Evolutionary conservation across 1,284 basidiomycete genomes (phyloP).

Genomic region (Ustilago nuda): DNA sequence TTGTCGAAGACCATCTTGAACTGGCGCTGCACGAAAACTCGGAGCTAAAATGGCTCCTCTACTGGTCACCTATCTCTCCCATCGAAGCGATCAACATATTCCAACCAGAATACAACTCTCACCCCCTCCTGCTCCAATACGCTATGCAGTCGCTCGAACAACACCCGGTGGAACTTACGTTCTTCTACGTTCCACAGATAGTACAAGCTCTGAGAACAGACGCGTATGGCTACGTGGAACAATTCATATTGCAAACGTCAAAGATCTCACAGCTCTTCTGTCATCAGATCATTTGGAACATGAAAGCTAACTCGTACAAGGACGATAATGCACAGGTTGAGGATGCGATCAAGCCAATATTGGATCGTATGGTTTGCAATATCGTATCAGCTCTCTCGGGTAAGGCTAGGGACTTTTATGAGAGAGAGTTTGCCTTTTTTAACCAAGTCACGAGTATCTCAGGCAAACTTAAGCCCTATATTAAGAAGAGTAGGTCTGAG

Average conservation of each 20-base stretch:
- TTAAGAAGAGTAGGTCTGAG: constrained; percentile 94
- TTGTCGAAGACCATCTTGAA: constrained; percentile 86
- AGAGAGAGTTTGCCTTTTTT: constrained; percentile 96
- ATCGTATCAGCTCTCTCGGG: constrained; percentile 89
- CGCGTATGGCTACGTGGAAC: constrained; percentile 83
- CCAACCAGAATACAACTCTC: constrained; percentile 73
- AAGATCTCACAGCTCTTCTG: constrained; percentile 98
- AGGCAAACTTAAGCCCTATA: constrained; percentile 95
- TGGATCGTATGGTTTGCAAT: constrained; percentile 86
- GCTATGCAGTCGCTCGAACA: constrained; percentile 94
- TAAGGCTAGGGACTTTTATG: constrained; percentile 90
- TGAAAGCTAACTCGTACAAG: constrained; percentile 97
- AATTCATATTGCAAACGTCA: constrained; percentile 96
- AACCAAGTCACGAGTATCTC: constrained; percentile 96
- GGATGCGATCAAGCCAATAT: constrained; percentile 91
- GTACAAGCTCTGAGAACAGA: constrained; percentile 93
- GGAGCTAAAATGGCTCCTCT: constrained; percentile 77
- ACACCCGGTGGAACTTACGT: constrained; percentile 92
- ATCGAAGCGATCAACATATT: constrained; percentile 71
- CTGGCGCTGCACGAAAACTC: constrained; percentile 71
- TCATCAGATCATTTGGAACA: constrained; percentile 99
- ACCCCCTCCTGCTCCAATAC: constrained; percentile 92
- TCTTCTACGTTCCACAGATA: constrained; percentile 99
- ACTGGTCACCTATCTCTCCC: constrained; percentile 91
- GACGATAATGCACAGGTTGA: constrained; percentile 81